Conservation (phyloP, 805 yeast species). For the Clavispora fructus region DNA sequence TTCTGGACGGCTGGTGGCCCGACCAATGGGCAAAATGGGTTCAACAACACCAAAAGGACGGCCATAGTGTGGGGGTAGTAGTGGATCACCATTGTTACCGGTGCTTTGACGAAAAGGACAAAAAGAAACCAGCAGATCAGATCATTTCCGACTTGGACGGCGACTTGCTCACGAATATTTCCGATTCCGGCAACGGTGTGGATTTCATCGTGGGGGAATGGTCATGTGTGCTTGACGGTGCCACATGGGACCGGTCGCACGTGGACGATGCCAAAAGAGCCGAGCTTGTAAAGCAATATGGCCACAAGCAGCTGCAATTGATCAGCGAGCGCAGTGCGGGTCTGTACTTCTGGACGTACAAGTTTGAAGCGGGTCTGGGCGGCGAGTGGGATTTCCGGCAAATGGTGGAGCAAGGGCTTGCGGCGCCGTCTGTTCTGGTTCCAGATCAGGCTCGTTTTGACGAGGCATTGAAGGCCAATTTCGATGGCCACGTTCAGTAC, state of each 20-base stretch:
- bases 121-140: conserved; percentile 55
- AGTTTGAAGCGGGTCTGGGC: conserved; percentile 83
- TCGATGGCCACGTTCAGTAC: conserved; percentile 50
- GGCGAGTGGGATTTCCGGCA: conserved; percentile 95
- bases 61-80: conserved; percentile 52
- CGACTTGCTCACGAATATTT: conserved; percentile 46
- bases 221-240: conserved; percentile 78
- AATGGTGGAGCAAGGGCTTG: conserved; percentile 49
- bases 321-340: conserved; percentile 57
- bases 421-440: conserved; percentile 16
- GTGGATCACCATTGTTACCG: conserved; percentile 85
- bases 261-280: conserved; percentile 35
- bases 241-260: conserved; percentile 60
- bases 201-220: conserved; percentile 87
- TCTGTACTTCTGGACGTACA: conserved; percentile 84
- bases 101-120: conserved; percentile 76
- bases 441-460: conserved; percentile 42
- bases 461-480: conserved; percentile 31
- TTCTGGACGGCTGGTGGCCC: conserved; percentile 95
- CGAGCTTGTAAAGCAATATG: conserved; percentile 55
- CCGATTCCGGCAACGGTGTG: conserved; percentile 39
- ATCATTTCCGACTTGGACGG: conserved; percentile 53
- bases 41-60: conserved; percentile 31
- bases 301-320: conserved; percentile 46
- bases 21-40: conserved; percentile 72